A percentile compares a stretch with the other conserved stretches of the same genome.
phyloP scores from a whole-genome alignment of 2,329 filamentous ascomycete species.

The Aureobasidium sp. region DNA sequence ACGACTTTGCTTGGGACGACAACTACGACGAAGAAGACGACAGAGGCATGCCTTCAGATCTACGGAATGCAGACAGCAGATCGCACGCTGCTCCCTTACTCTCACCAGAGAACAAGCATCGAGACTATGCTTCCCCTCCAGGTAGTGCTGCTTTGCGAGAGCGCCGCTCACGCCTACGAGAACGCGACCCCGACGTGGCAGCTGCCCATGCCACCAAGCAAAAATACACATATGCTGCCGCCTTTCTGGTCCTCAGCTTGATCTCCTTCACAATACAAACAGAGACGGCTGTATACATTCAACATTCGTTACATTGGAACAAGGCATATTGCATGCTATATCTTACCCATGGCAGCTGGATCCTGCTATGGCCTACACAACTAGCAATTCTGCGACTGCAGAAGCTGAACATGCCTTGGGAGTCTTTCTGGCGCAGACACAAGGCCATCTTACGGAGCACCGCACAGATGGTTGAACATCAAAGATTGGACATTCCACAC shows the following conservation, averaged over 20 bases:
- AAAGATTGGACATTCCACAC: constrained; percentile 59
- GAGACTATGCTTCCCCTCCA: constrained; percentile 32
- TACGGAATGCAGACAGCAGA: constrained; percentile 37
- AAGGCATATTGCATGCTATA: constrained; percentile 99
- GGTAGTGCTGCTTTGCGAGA: constrained; percentile 36
- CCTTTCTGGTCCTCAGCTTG: constrained; percentile 77
- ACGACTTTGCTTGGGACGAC: constrained; percentile 41
- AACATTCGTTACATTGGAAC: constrained; percentile 85
- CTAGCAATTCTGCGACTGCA: constrained; percentile 72
- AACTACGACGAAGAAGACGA: constrained; percentile 27
- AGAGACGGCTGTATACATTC: constrained; percentile 90
- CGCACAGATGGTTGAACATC: constrained; percentile 78
- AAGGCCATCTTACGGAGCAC: constrained; percentile 56
- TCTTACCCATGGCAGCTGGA: constrained; percentile 91
- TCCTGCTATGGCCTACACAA: constrained; percentile 79
- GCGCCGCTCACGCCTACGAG: constrained; percentile 55
- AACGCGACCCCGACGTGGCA: constrained; percentile 65
- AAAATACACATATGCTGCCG: constrained; percentile 79
- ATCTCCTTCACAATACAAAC: constrained; percentile 90
- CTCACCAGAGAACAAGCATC: constrained; percentile 32
- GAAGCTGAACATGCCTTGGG: constrained; percentile 71
- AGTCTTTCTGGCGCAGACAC: constrained; percentile 75
- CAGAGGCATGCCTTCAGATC: constrained; percentile 43
- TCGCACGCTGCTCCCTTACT: constrained; percentile 48
- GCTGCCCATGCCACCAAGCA: constrained; percentile 58